These are phyloP conservation scores for Saccharomycopsis javanensis DNA, from an alignment of 805 yeast species.

Conservation along the genomic window DNA sequence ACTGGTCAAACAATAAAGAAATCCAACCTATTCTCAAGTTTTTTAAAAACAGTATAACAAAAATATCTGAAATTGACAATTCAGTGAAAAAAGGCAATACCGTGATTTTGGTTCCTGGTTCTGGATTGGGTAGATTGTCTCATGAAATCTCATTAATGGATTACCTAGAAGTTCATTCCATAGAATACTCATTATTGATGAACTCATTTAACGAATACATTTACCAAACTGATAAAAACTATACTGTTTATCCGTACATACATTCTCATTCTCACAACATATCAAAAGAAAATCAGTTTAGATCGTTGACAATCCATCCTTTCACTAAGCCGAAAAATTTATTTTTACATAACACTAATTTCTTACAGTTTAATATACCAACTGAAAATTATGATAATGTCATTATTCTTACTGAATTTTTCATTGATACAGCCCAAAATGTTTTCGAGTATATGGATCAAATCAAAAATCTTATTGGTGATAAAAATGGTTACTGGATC, in stretches of 20 bases:
- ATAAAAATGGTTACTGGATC: slow-evolving; percentile 62
- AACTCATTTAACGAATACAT: slow-evolving; percentile 54
- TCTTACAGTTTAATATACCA: slow-evolving; percentile 39
- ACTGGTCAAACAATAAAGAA: slow-evolving; percentile 59
- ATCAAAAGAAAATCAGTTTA: slow-evolving; percentile 38
- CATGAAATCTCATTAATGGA: slow-evolving; percentile 41
- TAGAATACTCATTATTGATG: slow-evolving; percentile 75
- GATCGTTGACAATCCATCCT: slow-evolving; percentile 28
- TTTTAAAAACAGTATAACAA: slow-evolving; percentile 34
- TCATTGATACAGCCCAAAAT: slow-evolving; percentile 89
- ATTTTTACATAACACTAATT: slow-evolving; percentile 48
- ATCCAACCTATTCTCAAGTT: slow-evolving; percentile 45
- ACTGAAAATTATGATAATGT: slow-evolving; percentile 33
- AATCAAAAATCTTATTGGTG: slow-evolving; percentile 38
- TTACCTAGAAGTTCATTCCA: slow-evolving; percentile 49
- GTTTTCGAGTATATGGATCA: slow-evolving; percentile 64
- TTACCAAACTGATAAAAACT: slow-evolving; percentile 25
- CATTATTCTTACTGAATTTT: slow-evolving; percentile 60
- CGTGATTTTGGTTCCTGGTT: slow-evolving; percentile 69
- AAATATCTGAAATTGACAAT: slow-evolving; percentile 23
- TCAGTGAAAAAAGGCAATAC: slow-evolving; percentile 29
- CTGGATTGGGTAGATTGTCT: slow-evolving; percentile 76
- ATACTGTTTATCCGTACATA: slow-evolving; percentile 39
- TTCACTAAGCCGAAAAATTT: slow-evolving; percentile 38
- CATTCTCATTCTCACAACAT: slow-evolving; percentile 65